phyloP scores from a whole-genome alignment of 2,329 filamentous ascomycete species.

The Paramyrothecium roridum region DNA sequence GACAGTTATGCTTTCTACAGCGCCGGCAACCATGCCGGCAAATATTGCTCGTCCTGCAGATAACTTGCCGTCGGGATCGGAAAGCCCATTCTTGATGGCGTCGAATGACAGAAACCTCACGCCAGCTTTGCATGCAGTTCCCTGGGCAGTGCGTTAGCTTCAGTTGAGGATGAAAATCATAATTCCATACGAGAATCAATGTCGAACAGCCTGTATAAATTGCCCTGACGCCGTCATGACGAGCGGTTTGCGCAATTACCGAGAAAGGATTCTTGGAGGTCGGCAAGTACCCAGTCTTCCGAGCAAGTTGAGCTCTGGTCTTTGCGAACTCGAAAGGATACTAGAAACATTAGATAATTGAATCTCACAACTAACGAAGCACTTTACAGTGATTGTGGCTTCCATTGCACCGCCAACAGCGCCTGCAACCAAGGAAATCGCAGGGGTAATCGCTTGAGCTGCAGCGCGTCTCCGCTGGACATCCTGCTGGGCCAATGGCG shows the following conservation, averaged over 20 bases:
- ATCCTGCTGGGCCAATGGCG: too few relatives aligned
- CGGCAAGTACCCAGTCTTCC: constrained; percentile 14
- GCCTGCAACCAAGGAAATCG: constrained; percentile 46
- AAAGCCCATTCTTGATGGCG: constrained; percentile 55
- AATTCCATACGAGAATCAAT: constrained; percentile 40
- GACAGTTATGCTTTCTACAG: constrained; percentile 59
- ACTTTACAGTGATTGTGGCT: constrained; percentile 42
- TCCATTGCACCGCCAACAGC: constrained; percentile 51
- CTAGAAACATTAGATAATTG: constrained; percentile 15
- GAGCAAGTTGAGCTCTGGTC: constrained; percentile 55
- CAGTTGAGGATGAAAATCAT: too few relatives aligned
- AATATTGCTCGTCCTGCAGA: constrained; percentile 54
- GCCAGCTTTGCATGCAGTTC: constrained; percentile 61
- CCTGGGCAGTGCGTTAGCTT: too few relatives aligned
- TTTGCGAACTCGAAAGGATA: constrained; percentile 69
- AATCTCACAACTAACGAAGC: background rate
- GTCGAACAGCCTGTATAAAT: constrained; percentile 63
- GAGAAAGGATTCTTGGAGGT: constrained; percentile 51
- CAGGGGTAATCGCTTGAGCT: constrained; percentile 23
- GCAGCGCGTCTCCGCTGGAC: background rate
- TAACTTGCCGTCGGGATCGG: constrained; percentile 54
- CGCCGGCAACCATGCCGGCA: constrained; percentile 62
- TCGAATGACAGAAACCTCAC: constrained; percentile 66
- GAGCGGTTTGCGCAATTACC: constrained; percentile 52
- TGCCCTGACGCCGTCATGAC: constrained; percentile 52